Evolutionary conservation across 1,284 basidiomycete genomes (phyloP), one percentile per base, ranked within the genome.

Genomic region (Malassezia globosa): DNA sequence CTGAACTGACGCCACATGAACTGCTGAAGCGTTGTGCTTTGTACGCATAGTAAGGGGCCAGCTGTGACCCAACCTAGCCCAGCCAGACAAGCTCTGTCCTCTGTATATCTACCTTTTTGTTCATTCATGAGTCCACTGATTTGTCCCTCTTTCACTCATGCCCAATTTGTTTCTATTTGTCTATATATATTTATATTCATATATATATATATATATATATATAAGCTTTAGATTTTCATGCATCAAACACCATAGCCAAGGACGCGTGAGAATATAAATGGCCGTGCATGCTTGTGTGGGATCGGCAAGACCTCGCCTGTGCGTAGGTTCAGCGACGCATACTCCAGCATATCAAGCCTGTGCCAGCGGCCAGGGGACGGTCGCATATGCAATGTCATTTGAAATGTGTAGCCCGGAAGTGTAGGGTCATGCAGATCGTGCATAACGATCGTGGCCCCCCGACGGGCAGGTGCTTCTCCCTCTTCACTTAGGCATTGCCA

Each of bases 261-360:
- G 11, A 69, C 64, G 73, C 85, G 87, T 35, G 87, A 90, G 72
- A 94, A 94, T 81, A 85, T 88, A 71, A 87, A 94, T 21, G 87
- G 81, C 53, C 85, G 78, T 69, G 88, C 85, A 63, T 89, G 82
- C 67, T 84, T 85, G 60, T 90, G 75, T 7, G 79, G 76, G 37
- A 92, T 74, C 16, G 82, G 80, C 18, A 79, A 72, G 11, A 79
- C 75, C 71, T 90, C 87, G 2, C 85, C 87, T 18, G 79, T 85
- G 37, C 78, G 79, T 22, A 84, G 65, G 55, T 85, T 80, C 25
- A 63, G 42, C 26, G 47, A 47, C 51, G 82, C 77, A 69, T 92
- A 92, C 11, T 78, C 77, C 37, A 77, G 63, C 39, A 92, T 78
- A 51, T 87, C 82, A 54, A 94, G 76, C 66, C 81, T 84, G 73